phyloP scores from a whole-genome alignment of 1,284 basidiomycete genomes.

The Ustilago trichophora region DNA sequence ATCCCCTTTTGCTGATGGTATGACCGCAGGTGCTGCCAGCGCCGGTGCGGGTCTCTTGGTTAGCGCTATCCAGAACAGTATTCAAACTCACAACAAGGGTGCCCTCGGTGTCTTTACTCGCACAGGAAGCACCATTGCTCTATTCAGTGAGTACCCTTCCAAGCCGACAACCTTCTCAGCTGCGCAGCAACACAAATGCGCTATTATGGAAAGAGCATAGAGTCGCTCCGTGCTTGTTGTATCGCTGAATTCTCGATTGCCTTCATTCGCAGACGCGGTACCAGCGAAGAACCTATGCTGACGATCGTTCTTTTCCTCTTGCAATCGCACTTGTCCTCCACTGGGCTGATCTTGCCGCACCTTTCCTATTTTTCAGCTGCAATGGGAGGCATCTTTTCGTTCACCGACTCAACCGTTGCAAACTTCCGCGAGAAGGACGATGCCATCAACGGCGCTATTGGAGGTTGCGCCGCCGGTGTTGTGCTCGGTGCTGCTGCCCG shows the following conservation, averaged over 20 bases:
- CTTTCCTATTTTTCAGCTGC: conserved; percentile 69
- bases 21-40: conserved; percentile 48
- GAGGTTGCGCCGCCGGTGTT: conserved; percentile 92
- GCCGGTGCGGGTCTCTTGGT: conserved; percentile 59
- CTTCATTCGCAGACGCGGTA: no score
- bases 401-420: conserved; percentile 80
- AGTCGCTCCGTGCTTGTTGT: no score
- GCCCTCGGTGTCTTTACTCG: conserved; percentile 85
- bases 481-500: conserved; percentile 85
- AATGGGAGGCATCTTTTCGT: conserved; percentile 88
- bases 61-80: conserved; percentile 63
- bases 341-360: neutral
- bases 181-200: no score
- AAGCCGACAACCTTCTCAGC: no score
- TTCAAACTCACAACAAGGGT: conserved; percentile 75
- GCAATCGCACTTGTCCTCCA: neutral
- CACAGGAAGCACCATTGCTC: conserved; percentile 80
- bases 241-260: no score
- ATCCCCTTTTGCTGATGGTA: conserved; percentile 48
- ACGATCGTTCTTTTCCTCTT: conserved; percentile 4
- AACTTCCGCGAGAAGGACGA: conserved; percentile 85
- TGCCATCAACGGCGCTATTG: conserved; percentile 82
- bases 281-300: neutral
- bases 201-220: no score
- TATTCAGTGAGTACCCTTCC: conserved; percentile 71